Evolutionary conservation across 2,329 filamentous ascomycete genomes (phyloP).

Genomic region (Aureobasidium sp.): DNA sequence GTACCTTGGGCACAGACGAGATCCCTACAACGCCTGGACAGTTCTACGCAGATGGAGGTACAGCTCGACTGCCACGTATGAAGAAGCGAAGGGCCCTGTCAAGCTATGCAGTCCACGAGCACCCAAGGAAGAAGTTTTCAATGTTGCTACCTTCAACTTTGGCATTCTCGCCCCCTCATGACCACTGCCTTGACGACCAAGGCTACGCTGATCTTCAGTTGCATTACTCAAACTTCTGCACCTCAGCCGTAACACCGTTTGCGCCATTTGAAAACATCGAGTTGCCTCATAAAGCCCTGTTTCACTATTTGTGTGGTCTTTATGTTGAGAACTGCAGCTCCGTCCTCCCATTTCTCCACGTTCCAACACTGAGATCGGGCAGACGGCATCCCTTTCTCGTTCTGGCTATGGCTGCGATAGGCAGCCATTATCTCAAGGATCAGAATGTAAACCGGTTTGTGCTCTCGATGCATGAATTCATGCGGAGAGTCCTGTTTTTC

Average conservation of each 20-base stretch:
- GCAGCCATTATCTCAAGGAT: slow-evolving; percentile 22
- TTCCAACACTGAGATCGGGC: background rate
- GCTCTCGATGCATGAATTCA: slow-evolving; percentile 16
- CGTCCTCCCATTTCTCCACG: background rate
- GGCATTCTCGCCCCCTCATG: too few relatives aligned
- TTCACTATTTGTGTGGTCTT: background rate
- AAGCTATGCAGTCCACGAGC: background rate
- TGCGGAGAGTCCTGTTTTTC: slow-evolving; percentile 14
- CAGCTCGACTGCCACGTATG: background rate
- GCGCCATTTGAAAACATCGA: background rate
- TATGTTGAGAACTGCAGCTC: background rate
- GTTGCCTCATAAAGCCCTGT: background rate
- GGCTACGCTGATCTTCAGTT: background rate
- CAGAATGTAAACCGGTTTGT: slow-evolving; percentile 11
- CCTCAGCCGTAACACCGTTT: background rate
- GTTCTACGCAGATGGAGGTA: background rate
- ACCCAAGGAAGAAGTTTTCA: background rate
- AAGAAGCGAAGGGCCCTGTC: background rate
- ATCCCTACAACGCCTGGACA: background rate
- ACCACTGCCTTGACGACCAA: background rate
- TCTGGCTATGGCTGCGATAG: slow-evolving; percentile 25
- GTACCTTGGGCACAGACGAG: background rate
- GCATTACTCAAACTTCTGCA: background rate
- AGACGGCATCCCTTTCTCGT: slow-evolving; percentile 20
- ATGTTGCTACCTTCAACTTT: background rate